Evolutionary conservation across 2,329 filamentous ascomycete species (phyloP), one percentile per base, ranked within the genome.

Genomic region (Fonsecaea erecta): DNA sequence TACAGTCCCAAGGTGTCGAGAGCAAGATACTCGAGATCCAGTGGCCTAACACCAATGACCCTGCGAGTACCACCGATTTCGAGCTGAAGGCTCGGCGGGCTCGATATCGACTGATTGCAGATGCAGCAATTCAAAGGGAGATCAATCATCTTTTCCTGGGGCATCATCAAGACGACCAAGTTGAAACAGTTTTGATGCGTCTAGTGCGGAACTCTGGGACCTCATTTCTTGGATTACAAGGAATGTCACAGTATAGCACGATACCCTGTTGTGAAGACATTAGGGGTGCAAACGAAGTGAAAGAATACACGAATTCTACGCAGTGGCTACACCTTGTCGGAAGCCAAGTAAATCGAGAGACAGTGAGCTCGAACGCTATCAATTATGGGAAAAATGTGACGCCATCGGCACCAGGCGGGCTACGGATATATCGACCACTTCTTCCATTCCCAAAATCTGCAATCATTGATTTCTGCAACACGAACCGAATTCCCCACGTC

Each of bases 131-230:
- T 16, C 75, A 78, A 1, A 71, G 79, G 5, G 74, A 78, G 0
- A 85, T 90, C 3, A 78, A 77, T 3, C 85, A 86, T 21, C 75
- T 98, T 1, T 84, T 97, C 43, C 80, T 96, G 30, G 95, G 89
- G 3, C 95, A 99, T 74, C 95, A 99, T 75, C 82, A 85, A 67
- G 93, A 97, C 73, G 95, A 99, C 73, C 92, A 95, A 74, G 90
- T 93, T 62, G 95, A 99, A 79, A 97, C 93, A 0, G 83, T 96
- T 3, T 78, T 98, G 55, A 90, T 93, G 88, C 86, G 95, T 48
- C 77, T 98, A 37, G 56, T 67, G n/a, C 58, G 61, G 16, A 66
- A 68, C 24, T 34, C 62, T 9, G 62, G 32, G 18, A 54, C 43
- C 21, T 63, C 62, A 6, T 65, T 67, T 32, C 62, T 70, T 8